A percentile compares a stretch with the other conserved stretches of the same genome.
These are phyloP conservation scores for Ophiostoma sp. DNA, from an alignment of 2,329 filamentous ascomycete genomes.

Conservation along the genomic window DNA sequence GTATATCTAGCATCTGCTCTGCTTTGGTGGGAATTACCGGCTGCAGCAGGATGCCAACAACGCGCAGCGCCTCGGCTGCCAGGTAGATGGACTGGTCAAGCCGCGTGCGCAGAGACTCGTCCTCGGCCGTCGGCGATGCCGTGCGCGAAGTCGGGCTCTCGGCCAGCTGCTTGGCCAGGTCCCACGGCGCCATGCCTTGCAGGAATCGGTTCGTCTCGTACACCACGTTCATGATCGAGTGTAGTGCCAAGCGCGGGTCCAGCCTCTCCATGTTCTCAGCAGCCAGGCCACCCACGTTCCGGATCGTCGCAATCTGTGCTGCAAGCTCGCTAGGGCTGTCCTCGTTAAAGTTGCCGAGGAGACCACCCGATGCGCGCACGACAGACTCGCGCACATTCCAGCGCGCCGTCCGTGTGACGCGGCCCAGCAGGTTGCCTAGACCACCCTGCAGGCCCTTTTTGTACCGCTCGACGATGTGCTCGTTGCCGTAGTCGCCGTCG, in stretches of 20 bases:
- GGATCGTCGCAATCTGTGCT: conserved; percentile 17
- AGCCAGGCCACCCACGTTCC: conserved; percentile 38
- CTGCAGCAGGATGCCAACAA: conserved; percentile 78
- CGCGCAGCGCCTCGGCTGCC: conserved; percentile 68
- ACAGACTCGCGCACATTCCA: conserved; percentile 65
- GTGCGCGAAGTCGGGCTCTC: conserved; percentile 33
- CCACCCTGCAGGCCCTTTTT: conserved; percentile 71
- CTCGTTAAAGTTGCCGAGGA: background rate
- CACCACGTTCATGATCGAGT: conserved; percentile 57
- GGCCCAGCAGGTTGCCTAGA: conserved; percentile 72
- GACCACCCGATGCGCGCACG: conserved; percentile 26
- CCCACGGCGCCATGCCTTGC: conserved; percentile 63
- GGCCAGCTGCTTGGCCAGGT: conserved; percentile 61
- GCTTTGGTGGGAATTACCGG: conserved; percentile 85
- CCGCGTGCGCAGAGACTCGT: conserved; percentile 33
- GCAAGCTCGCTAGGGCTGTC: background rate
- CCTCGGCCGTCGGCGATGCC: conserved; percentile 28
- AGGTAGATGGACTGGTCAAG: conserved; percentile 62
- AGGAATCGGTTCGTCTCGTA: conserved; percentile 65
- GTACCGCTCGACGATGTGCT: conserved; percentile 67
- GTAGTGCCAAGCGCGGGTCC: conserved; percentile 60
- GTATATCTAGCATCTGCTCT: conserved; percentile 63
- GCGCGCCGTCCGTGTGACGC: conserved; percentile 61
- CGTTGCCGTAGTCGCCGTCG: conserved; percentile 82
- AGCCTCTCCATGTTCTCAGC: conserved; percentile 56